Conservation (phyloP, 192 early-diverging fungal genomes). For the Coemansia sp. region DNA sequence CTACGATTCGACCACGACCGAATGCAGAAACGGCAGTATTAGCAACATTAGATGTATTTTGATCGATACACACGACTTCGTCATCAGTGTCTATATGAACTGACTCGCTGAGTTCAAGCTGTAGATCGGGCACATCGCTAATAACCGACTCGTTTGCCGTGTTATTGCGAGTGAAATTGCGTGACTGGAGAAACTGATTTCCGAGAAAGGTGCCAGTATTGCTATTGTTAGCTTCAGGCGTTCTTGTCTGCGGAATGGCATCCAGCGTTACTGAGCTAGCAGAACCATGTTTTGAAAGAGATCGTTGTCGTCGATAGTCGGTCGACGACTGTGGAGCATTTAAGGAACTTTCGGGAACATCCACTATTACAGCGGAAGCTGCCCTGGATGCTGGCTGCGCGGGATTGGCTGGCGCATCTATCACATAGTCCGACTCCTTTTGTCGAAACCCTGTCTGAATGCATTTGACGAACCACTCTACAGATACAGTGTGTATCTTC, state of each 20-base stretch:
- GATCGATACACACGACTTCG: background rate
- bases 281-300: conserved; percentile 1
- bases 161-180: conserved; percentile 7
- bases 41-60: background rate
- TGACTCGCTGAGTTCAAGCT: conserved; percentile 1
- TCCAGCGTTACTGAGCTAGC: background rate
- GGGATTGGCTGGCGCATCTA: conserved; percentile 2
- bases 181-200: background rate
- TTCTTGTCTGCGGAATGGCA: conserved; percentile 3
- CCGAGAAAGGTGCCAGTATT: background rate
- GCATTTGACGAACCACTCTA: conserved; percentile 39
- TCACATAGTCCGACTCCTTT: conserved; percentile 20
- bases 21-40: background rate
- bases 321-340: background rate
- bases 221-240: background rate
- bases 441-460: conserved; percentile 29
- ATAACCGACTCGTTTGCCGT: conserved; percentile 3
- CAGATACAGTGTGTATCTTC: conserved; percentile 25
- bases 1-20: too few relatives aligned
- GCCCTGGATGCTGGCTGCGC: background rate
- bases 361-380: background rate
- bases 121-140: background rate
- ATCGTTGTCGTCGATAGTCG: background rate
- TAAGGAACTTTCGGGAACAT: conserved; percentile 3
- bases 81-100: conserved; percentile 6